Evolutionary conservation across 768 basidiomycete species (phyloP).

Genomic region (Tulasnella calospora): DNA sequence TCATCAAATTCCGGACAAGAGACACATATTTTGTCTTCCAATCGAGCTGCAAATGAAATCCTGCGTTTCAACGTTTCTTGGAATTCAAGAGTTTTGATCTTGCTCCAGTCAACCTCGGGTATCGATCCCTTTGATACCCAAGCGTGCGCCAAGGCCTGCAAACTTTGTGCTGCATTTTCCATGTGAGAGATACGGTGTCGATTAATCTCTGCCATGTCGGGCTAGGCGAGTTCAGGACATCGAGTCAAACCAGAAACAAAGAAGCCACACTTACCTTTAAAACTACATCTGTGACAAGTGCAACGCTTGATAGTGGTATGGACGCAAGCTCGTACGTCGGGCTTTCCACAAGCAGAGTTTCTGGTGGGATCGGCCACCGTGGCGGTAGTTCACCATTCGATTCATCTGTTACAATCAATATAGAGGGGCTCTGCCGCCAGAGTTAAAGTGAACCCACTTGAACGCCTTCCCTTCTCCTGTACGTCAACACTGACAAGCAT

Average conservation of each 20-base stretch:
- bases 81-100: constrained; percentile 81
- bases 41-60: constrained; percentile 44
- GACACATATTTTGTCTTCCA: constrained; percentile 48
- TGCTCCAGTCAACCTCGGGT: constrained; percentile 80
- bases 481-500: constrained; percentile 67
- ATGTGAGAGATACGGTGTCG: constrained; percentile 58
- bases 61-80: constrained; percentile 72
- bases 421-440: neutral
- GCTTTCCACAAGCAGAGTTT: constrained; percentile 46
- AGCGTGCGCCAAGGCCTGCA: constrained; percentile 52
- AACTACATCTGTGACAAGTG: constrained; percentile 61
- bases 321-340: constrained; percentile 60
- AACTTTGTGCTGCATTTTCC: constrained; percentile 49
- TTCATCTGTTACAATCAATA: constrained; percentile 44
- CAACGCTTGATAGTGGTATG: constrained; percentile 68
- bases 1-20: constrained; percentile 63
- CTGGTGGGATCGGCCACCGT: constrained; percentile 63
- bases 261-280: constrained; percentile 54
- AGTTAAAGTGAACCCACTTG: constrained; percentile 42
- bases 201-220: constrained; percentile 66
- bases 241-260: constrained; percentile 7
- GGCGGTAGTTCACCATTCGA: constrained; percentile 60
- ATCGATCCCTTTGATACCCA: constrained; percentile 48
- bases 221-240: constrained; percentile 41
- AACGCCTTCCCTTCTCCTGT: constrained; percentile 51